phyloP scores from a whole-genome alignment of 1,284 basidiomycete species.

The Sanguinoderma infundibulare region DNA sequence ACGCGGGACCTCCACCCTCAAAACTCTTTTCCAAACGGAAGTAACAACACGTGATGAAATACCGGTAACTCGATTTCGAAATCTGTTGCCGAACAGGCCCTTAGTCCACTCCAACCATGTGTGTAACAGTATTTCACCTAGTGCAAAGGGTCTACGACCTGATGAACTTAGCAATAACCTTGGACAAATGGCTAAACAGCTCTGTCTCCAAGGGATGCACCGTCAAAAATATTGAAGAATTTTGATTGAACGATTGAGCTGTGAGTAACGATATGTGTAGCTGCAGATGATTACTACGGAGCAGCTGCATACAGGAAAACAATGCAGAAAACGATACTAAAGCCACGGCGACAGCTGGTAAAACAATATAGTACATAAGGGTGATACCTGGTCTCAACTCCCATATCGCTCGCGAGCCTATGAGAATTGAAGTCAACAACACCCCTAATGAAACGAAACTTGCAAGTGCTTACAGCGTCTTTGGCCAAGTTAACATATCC shows the following conservation, averaged over 20 bases:
- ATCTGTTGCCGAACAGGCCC: too few species aligned
- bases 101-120: too few species aligned
- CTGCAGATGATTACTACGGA: neutral
- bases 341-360: slow-evolving; percentile 1
- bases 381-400: slow-evolving; percentile 18
- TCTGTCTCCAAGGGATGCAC: too few species aligned
- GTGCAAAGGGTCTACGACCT: too few species aligned
- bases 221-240: too few species aligned
- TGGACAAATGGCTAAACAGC: too few species aligned
- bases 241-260: neutral
- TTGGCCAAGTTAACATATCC: slow-evolving; percentile 79
- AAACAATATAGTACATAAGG: slow-evolving; percentile 3
- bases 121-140: too few species aligned
- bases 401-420: slow-evolving; percentile 39
- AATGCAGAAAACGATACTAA: slow-evolving; percentile 3
- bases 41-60: too few species aligned
- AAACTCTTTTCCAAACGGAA: too few species aligned
- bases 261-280: neutral
- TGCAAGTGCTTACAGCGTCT: slow-evolving; percentile 48
- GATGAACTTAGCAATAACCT: too few species aligned
- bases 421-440: neutral
- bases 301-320: neutral
- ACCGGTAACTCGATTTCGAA: too few species aligned
- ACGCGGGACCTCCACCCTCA: too few species aligned
- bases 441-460: neutral